phyloP scores from a whole-genome alignment of 164 flowering plant genomes.

The Dillenia suffruticosa region DNA sequence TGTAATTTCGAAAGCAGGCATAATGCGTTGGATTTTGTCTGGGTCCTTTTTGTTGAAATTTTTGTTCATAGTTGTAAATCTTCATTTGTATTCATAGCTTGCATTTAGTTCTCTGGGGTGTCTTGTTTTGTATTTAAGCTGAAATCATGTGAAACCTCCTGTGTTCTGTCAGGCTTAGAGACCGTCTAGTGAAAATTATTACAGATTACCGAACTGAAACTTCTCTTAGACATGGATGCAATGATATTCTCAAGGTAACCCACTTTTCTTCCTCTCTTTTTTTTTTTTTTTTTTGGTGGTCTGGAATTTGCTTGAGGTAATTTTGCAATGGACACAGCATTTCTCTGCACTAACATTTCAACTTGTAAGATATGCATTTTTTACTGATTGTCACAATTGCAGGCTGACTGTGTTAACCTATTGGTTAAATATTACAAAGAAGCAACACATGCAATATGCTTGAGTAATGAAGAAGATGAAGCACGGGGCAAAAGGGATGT shows the following conservation, averaged over 20 bases:
- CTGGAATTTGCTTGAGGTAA: too few relatives aligned
- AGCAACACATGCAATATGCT: constrained; percentile 76
- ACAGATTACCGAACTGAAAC: constrained; percentile 98
- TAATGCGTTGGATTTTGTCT: too few relatives aligned
- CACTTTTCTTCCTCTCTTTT: too few relatives aligned
- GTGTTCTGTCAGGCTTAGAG: constrained; percentile 65
- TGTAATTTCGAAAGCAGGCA: too few relatives aligned
- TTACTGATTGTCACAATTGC: constrained; percentile 9
- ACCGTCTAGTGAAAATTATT: constrained; percentile 84
- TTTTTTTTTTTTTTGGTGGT: not conserved
- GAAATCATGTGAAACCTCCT: not conserved
- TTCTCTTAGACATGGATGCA: constrained; percentile 94
- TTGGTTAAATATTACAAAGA: constrained; percentile 89
- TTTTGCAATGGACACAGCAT: too few relatives aligned
- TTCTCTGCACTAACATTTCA: too few relatives aligned
- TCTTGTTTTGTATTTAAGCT: not conserved
- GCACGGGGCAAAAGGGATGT: constrained; percentile 43
- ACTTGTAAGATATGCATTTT: too few relatives aligned
- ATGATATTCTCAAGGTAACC: constrained; percentile 89
- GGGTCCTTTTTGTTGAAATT: too few relatives aligned
- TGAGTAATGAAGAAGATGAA: constrained; percentile 71
- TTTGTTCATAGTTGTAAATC: too few relatives aligned
- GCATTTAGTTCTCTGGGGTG: not conserved
- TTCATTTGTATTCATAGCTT: too few relatives aligned
- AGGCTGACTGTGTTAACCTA: constrained; percentile 89